Percentiles rank a stretch among this genome's conserved stretches.
phyloP scores from a whole-genome alignment of 176 grass and related monocot genomes.

The Miscanthus lutarioriparius region DNA sequence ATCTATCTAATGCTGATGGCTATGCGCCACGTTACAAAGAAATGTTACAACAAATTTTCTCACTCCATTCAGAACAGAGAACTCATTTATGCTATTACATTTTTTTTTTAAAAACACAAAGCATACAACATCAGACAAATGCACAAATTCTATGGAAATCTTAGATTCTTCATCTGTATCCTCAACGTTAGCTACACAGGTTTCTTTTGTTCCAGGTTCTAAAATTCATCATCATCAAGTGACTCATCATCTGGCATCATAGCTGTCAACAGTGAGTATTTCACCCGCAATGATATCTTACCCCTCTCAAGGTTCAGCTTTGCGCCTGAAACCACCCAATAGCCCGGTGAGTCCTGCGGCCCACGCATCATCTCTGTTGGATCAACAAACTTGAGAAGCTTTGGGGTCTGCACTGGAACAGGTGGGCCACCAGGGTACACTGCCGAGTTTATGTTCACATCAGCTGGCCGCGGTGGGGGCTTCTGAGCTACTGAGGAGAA shows the following conservation, averaged over 20 bases:
- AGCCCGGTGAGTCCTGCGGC: slow-evolving; percentile 82
- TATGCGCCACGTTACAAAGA: neutral
- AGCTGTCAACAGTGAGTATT: slow-evolving; percentile 74
- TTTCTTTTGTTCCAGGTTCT: slow-evolving; percentile 4
- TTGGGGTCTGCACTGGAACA: slow-evolving; percentile 69
- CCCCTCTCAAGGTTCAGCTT: slow-evolving; percentile 86
- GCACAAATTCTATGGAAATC: neutral
- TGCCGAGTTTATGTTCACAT: slow-evolving; percentile 92
- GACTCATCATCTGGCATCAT: slow-evolving; percentile 64
- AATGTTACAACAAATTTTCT: slow-evolving; percentile 6
- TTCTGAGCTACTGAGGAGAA: slow-evolving; percentile 77
- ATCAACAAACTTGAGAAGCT: slow-evolving; percentile 89
- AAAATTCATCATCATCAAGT: slow-evolving; percentile 49
- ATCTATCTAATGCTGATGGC: slow-evolving; percentile 1
- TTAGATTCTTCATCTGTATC: neutral
- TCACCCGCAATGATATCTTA: slow-evolving; percentile 84
- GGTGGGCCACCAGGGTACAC: slow-evolving; percentile 89
- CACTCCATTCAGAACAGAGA: neutral
- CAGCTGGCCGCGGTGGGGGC: slow-evolving; percentile 57
- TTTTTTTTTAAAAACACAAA: neutral
- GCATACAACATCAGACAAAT: neutral
- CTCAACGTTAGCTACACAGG: slow-evolving; percentile 14
- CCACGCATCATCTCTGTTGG: slow-evolving; percentile 80
- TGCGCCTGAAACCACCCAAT: slow-evolving; percentile 93
- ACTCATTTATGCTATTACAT: neutral